These are phyloP conservation scores for Hemisphaericaspora subhashii DNA, from an alignment of 1,139 yeast genomes.

Conservation along the genomic window DNA sequence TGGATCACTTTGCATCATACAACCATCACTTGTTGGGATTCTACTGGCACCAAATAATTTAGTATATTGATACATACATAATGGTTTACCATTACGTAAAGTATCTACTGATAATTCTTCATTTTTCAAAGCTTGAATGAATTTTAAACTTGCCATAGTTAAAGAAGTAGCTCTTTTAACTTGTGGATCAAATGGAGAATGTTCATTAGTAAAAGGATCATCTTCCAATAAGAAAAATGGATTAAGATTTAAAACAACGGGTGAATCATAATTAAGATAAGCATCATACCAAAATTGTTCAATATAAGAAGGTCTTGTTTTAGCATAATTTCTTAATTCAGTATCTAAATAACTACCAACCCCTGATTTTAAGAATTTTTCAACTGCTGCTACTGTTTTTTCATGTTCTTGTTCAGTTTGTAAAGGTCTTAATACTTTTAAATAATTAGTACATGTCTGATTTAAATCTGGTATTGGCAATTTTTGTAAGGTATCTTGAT, in stretches of 20 bases:
- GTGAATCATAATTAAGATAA: constrained; percentile 81
- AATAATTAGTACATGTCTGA: constrained; percentile 63
- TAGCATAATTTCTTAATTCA: constrained; percentile 62
- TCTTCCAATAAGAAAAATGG: constrained; percentile 88
- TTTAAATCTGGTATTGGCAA: constrained; percentile 77
- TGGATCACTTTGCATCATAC: constrained; percentile 80
- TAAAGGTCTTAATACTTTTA: constrained; percentile 68
- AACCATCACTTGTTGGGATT: constrained; percentile 76
- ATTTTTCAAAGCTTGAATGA: constrained; percentile 73
- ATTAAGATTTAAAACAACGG: constrained; percentile 82
- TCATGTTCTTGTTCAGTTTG: constrained; percentile 72
- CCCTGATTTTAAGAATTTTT: constrained; percentile 52
- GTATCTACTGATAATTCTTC: constrained; percentile 75
- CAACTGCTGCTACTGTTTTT: constrained; percentile 60
- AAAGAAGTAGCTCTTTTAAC: constrained; percentile 82
- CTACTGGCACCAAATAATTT: constrained; percentile 84
- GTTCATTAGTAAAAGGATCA: constrained; percentile 79
- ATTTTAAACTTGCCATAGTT: constrained; percentile 73
- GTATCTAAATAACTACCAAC: constrained; percentile 63
- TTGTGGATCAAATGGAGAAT: constrained; percentile 57
- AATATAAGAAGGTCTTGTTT: constrained; percentile 70
- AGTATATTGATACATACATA: constrained; percentile 89
- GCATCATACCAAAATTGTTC: constrained; percentile 95
- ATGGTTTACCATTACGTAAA: constrained; percentile 60
- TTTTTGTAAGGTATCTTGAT: constrained; percentile 57